Conservation (phyloP, 768 basidiomycete species). For the Russula ochroleuca region DNA sequence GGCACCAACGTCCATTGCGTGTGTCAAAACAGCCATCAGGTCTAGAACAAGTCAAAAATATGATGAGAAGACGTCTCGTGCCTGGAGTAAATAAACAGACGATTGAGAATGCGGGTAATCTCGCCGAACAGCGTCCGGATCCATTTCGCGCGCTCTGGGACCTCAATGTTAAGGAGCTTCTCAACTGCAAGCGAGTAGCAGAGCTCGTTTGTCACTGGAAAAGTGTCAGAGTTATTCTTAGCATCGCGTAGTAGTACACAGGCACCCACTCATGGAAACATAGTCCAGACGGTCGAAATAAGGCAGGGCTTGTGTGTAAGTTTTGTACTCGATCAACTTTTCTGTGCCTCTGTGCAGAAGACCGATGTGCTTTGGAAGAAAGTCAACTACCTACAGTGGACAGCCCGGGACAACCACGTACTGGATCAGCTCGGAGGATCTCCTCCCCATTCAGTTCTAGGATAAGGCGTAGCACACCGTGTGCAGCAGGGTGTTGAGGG, state of each 20-base stretch:
- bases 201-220: constrained; percentile 93
- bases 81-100: constrained; percentile 41
- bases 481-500: constrained; percentile 97
- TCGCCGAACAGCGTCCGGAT: constrained; percentile 96
- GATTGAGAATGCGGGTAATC: constrained; percentile 93
- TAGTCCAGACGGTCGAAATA: constrained; percentile 99
- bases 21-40: constrained; percentile 94
- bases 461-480: constrained; percentile 96
- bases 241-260: neutral
- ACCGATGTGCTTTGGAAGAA: constrained; percentile 72
- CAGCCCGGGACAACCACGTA: constrained; percentile 31
- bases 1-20: constrained; percentile 96
- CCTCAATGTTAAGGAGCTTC: constrained; percentile 94
- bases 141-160: constrained; percentile 97
- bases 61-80: constrained; percentile 2
- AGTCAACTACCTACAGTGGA: constrained; percentile 11
- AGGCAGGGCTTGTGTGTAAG: constrained; percentile 92
- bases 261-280: constrained; percentile 93
- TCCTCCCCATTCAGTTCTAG: constrained; percentile 97
- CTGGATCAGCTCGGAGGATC: constrained; percentile 81
- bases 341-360: constrained; percentile 96
- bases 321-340: constrained; percentile 99
- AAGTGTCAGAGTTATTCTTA: neutral
- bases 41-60: constrained; percentile 43
- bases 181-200: constrained; percentile 97